phyloP scores from a whole-genome alignment of 2,329 filamentous ascomycete species.

The Hymenoscyphus scutula region DNA sequence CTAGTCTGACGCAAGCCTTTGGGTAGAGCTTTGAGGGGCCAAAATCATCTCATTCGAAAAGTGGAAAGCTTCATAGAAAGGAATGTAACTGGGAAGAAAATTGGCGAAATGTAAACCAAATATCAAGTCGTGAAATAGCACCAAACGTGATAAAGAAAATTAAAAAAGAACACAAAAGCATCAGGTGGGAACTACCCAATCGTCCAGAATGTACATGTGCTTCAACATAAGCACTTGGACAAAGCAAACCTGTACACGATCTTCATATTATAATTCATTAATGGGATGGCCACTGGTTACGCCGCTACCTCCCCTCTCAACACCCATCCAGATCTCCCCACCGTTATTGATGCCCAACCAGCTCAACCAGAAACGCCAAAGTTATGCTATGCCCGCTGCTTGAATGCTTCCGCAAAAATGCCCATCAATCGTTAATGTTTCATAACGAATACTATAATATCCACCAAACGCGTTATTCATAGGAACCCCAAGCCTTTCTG shows the following conservation, averaged over 20 bases:
- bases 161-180: no score
- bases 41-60: no score
- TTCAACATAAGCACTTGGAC: neutral
- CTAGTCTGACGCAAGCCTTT: no score
- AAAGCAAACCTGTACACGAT: neutral
- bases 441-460: neutral
- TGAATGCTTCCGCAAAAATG: slow-evolving; percentile 1
- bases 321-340: neutral
- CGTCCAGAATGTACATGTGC: no score
- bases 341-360: slow-evolving; percentile 1
- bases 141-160: no score
- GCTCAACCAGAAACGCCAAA: neutral
- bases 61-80: no score
- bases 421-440: neutral
- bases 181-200: no score
- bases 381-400: neutral
- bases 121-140: no score
- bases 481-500: slow-evolving; percentile 1
- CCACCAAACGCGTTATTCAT: slow-evolving; percentile 2
- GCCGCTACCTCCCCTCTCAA: neutral
- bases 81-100: no score
- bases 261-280: slow-evolving; percentile 2
- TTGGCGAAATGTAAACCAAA: no score
- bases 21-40: no score
- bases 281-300: neutral